Evolutionary conservation across 1,139 yeast species (phyloP).

Genomic region (Saccharomyces pastorianus): DNA sequence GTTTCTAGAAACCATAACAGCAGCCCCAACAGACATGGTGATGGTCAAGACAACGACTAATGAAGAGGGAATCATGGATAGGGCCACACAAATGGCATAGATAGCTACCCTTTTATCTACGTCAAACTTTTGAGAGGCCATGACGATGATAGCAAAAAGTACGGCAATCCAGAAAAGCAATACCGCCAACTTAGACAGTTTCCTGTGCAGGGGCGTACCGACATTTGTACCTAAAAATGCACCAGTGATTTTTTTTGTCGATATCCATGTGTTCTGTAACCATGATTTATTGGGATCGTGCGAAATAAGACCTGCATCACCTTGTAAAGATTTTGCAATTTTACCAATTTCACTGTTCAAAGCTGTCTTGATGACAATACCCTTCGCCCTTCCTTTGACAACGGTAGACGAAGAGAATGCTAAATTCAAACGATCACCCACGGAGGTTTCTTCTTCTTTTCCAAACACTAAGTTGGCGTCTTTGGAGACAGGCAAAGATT

Average conservation of each 20-base stretch:
- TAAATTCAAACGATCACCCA: constrained; percentile 63
- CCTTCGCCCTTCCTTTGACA: constrained; percentile 88
- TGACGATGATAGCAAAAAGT: constrained; percentile 79
- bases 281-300: constrained; percentile 41
- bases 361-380: constrained; percentile 87
- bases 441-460: constrained; percentile 38
- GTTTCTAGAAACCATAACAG: constrained; percentile 87
- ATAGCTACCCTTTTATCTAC: constrained; percentile 92
- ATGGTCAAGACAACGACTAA: constrained; percentile 95
- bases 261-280: constrained; percentile 29
- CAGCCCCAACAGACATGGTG: constrained; percentile 89
- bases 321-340: constrained; percentile 84
- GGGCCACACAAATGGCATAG: constrained; percentile 91
- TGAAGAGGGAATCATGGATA: constrained; percentile 98
- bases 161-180: constrained; percentile 72
- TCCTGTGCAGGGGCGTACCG: constrained; percentile 89
- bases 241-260: constrained; percentile 48
- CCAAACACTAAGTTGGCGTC: constrained; percentile 34
- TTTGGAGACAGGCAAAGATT: constrained; percentile 77
- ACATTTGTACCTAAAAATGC: constrained; percentile 64
- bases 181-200: constrained; percentile 92
- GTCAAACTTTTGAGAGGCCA: constrained; percentile 80
- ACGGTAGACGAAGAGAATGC: constrained; percentile 96
- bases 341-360: constrained; percentile 84
- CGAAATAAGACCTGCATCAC: constrained; percentile 70